These are phyloP conservation scores for Saturnispora sekii DNA, from an alignment of 805 yeast species.

Conservation along the genomic window DNA sequence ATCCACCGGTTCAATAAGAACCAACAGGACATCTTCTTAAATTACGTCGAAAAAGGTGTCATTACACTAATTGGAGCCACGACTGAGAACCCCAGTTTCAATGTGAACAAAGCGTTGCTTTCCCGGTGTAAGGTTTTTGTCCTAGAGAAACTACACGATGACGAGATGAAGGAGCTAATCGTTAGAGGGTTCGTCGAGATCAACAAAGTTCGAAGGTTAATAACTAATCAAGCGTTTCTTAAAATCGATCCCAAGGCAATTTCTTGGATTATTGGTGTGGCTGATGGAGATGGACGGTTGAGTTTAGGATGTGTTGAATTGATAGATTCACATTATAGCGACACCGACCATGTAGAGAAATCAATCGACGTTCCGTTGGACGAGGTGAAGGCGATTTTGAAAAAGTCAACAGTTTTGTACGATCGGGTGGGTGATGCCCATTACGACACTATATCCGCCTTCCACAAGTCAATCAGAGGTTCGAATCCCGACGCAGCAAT, in stretches of 20 bases:
- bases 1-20: constrained; percentile 78
- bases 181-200: constrained; percentile 47
- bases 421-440: constrained; percentile 88
- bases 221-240: constrained; percentile 40
- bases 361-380: constrained; percentile 31
- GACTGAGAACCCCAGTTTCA: constrained; percentile 86
- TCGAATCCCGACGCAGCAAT: constrained; percentile 83
- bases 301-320: constrained; percentile 77
- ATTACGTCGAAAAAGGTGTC: constrained; percentile 76
- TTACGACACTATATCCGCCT: constrained; percentile 91
- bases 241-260: constrained; percentile 47
- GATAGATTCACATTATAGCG: constrained; percentile 42
- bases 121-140: constrained; percentile 80
- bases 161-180: constrained; percentile 46
- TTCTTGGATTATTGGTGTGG: constrained; percentile 57
- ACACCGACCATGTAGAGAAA: neutral
- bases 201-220: constrained; percentile 49
- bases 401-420: constrained; percentile 51
- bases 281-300: constrained; percentile 84
- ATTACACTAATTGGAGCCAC: constrained; percentile 91
- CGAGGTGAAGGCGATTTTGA: constrained; percentile 32
- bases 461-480: constrained; percentile 89
- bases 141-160: constrained; percentile 39
- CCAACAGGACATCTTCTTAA: constrained; percentile 83
- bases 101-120: constrained; percentile 69